Percentiles rank a stretch among this genome's conserved stretches.
Evolutionary conservation across 192 early-diverging fungal species (phyloP).

Genomic region (Tieghemiomyces parasiticus): DNA sequence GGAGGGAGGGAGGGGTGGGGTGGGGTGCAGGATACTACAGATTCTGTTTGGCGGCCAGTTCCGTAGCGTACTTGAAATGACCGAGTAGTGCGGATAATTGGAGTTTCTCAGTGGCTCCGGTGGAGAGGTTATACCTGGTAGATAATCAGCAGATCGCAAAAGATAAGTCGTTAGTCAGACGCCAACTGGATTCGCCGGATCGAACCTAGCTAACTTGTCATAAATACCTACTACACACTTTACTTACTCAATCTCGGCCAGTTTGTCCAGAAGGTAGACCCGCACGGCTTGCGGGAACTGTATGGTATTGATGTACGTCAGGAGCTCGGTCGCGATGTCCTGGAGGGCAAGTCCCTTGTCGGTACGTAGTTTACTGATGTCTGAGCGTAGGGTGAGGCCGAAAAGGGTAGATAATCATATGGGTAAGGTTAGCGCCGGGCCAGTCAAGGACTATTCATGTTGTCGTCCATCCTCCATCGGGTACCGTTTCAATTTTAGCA

Average conservation of each 20-base stretch:
- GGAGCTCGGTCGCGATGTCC: constrained; percentile 78
- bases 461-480: not conserved
- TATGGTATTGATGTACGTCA: constrained; percentile 41
- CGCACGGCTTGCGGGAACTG: constrained; percentile 56
- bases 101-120: constrained; percentile 71
- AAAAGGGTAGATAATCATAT: not conserved
- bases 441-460: not conserved
- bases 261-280: constrained; percentile 54
- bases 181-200: no score
- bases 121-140: constrained; percentile 69
- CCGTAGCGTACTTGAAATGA: constrained; percentile 62
- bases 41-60: constrained; percentile 38
- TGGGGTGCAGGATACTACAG: no score
- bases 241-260: constrained; percentile 82
- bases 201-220: no score
- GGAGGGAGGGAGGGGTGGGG: no score
- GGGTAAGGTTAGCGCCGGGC: not conserved
- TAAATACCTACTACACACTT: no score
- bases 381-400: constrained; percentile 20
- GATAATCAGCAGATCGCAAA: no score
- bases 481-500: not conserved
- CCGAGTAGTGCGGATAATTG: constrained; percentile 84
- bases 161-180: no score
- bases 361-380: constrained; percentile 54
- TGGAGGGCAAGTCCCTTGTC: constrained; percentile 80